phyloP scores from a whole-genome alignment of 2,329 filamentous ascomycete species.

The Thermothelomyces thermophilus region DNA sequence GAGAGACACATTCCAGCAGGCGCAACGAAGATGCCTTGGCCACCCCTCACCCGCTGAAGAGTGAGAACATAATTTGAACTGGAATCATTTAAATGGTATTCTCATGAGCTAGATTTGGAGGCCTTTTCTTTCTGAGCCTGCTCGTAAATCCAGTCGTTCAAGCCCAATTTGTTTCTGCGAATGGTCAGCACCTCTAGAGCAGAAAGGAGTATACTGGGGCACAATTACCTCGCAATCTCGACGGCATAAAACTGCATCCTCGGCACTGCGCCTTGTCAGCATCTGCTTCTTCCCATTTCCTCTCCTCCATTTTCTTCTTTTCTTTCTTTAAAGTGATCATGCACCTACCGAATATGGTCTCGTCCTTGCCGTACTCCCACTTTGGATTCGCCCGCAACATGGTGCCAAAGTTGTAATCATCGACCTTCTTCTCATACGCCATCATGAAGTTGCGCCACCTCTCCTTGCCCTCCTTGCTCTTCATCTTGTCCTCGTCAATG shows the following conservation, averaged over 20 bases:
- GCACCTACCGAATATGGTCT: slow-evolving; percentile 75
- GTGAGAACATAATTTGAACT: too few relatives aligned
- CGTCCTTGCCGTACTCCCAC: slow-evolving; percentile 78
- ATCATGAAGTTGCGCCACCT: slow-evolving; percentile 92
- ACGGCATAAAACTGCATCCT: slow-evolving; percentile 52
- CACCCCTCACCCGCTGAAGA: slow-evolving; percentile 3
- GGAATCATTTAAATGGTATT: too few relatives aligned
- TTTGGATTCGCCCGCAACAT: slow-evolving; percentile 76
- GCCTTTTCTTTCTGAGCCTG: slow-evolving; percentile 58
- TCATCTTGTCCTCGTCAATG: slow-evolving; percentile 91
- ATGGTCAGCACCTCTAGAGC: slow-evolving; percentile 35
- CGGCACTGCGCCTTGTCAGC: slow-evolving; percentile 36
- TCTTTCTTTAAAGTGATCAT: too few relatives aligned
- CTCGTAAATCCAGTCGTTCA: slow-evolving; percentile 98
- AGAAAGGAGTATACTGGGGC: too few relatives aligned
- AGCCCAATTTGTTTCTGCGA: slow-evolving; percentile 72
- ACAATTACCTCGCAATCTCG: slow-evolving; percentile 39
- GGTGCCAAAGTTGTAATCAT: slow-evolving; percentile 97
- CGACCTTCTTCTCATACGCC: slow-evolving; percentile 87
- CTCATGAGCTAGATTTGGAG: slow-evolving; percentile 17
- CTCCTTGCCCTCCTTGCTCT: slow-evolving; percentile 93
- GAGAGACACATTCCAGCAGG: slow-evolving; percentile 13
- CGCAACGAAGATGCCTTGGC: not conserved
- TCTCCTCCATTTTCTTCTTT: not conserved
- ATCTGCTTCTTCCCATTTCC: too few relatives aligned